Base-by-base conservation (phyloP, 345 rosid species). In the Populus tremula region DNA sequence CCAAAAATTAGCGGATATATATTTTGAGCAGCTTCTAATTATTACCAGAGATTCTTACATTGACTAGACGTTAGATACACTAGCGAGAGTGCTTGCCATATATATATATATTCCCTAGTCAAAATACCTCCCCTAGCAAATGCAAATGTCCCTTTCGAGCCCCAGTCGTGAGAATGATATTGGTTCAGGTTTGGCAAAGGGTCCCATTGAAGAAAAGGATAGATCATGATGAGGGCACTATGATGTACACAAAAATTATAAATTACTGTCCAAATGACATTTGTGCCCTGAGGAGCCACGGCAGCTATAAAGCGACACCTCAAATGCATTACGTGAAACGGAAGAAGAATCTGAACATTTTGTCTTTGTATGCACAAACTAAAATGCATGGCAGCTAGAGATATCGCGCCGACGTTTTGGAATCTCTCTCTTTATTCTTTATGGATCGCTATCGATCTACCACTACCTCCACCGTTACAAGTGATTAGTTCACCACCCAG, bases 301-400 rank as follows among this genome's bases (percentile, higher is more conserved):
- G 16, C 63, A 59, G 29, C 63, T 9, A n/a, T 2, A 8, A 59
- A 59, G 64, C 64, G 0, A 3, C 29, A 6, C 23, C 59, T 50
- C 56, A 5, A 18, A 53, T 53, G 20, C 17, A 20, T 53, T 35
- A 21, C 25, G n/a, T 21, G 23, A 2, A 23, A 61, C 23, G 33
- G 38, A 63, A 74, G 70, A 65, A 66, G 49, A 66, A 75, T 75
- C 77, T 49, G 49, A 75, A 14, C 77, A 39, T 27, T 23, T 74
- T 54, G 45, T 25, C 29, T 63, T 41, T 63, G 69, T 4, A 29
- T 27, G 69, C 61, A 29, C 69, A 18, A 18, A 62, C 11, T 31
- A 4, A 65, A 31, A 47, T 41, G 45, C 45, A 41, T 5, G 45
- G 77, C 8, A 47, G 21, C 54, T 31, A 23, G 6, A 65, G 6